Evolutionary conservation across 305 asterid species (phyloP), one percentile per base, ranked within the genome.

Genomic region (Fraxinus velutina): DNA sequence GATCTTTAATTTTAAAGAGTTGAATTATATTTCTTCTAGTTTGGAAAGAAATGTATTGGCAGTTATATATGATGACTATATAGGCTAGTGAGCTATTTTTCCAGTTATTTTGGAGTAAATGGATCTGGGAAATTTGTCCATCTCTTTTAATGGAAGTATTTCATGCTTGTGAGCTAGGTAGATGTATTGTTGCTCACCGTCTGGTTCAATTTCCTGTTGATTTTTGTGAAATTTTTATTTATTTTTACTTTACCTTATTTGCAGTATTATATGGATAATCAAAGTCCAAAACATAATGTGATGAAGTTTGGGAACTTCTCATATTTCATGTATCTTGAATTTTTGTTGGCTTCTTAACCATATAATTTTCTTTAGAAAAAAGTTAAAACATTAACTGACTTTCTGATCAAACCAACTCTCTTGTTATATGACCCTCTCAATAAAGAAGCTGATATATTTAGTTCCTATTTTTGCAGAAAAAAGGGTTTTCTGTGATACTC

Each of bases 401-500:
- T 50, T 55, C 21, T 55, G 64, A 6, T 55, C 64, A 4, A 15
- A 55, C 21, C 64, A 55, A n/a, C 24, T 55, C 60, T 50, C 64
- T 55, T 21, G 9, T 5, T 15, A 55, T 55, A n/a, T 4, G 2
- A 4, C 64, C 21, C 64, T 52, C 24, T 55, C 64, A n/a, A 21
- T 21, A 55, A 4, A 8, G 27, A 19, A 60, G 30, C 4, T 21
- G 68, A 60, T 6, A 5, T 8, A 17, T 6, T 60, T 21, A 1
- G 36, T n/a, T 70, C 42, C 30, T 84, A 34, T 30, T 44, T 80
- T 36, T 89, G 86, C 95, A 95, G 98, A 81, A 89, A 86, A 89
- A 87, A 17, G 99, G 98, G 32, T 95, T 95, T 83, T 91, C 93
- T 0, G 94, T 92, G 73, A 81, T 94, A 85, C 92, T 94, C 37